Percentiles rank a stretch among this genome's conserved stretches.
These are phyloP conservation scores for Aureobasidium sp. DNA, from an alignment of 2,329 filamentous ascomycete species.

Conservation along the genomic window DNA sequence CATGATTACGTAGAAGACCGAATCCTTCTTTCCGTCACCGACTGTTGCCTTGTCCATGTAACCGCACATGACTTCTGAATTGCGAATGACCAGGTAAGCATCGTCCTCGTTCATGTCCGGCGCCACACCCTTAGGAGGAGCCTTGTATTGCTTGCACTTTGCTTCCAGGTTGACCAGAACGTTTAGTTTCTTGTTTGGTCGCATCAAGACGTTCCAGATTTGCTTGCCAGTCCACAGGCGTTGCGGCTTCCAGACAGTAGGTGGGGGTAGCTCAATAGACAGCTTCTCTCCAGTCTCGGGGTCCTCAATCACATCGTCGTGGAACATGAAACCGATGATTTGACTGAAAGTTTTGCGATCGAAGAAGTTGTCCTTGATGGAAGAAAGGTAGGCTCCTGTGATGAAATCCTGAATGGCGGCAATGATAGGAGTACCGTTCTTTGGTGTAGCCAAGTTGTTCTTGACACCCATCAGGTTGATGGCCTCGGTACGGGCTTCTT, in stretches of 20 bases:
- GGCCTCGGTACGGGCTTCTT: slow-evolving; percentile 90
- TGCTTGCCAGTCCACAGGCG: slow-evolving; percentile 96
- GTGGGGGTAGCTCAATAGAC: slow-evolving; percentile 75
- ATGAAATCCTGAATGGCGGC: slow-evolving; percentile 99
- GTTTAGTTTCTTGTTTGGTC: slow-evolving; percentile 73
- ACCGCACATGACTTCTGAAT: slow-evolving; percentile 96
- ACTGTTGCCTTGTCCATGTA: slow-evolving; percentile 97
- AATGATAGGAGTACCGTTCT: slow-evolving; percentile 97
- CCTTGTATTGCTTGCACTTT: slow-evolving; percentile 73
- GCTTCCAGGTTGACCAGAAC: slow-evolving; percentile 90
- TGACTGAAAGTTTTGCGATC: slow-evolving; percentile 83
- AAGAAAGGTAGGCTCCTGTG: slow-evolving; percentile 83
- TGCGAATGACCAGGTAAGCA: slow-evolving; percentile 83
- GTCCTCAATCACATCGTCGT: slow-evolving; percentile 50
- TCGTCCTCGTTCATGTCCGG: slow-evolving; percentile 70
- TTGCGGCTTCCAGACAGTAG: slow-evolving; percentile 76
- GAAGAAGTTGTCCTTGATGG: slow-evolving; percentile 87
- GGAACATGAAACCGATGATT: slow-evolving; percentile 89
- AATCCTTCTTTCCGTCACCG: slow-evolving; percentile 96
- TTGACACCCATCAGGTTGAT: slow-evolving; percentile 97
- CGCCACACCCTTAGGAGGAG: slow-evolving; percentile 51
- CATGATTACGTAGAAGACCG: slow-evolving; percentile 92
- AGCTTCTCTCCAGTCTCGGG: slow-evolving; percentile 42
- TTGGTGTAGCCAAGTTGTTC: slow-evolving; percentile 89
- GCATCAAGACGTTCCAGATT: slow-evolving; percentile 84